These are phyloP conservation scores for Penicilliopsis zonata DNA, from an alignment of 495 filamentous ascomycete genomes.

Conservation along the genomic window DNA sequence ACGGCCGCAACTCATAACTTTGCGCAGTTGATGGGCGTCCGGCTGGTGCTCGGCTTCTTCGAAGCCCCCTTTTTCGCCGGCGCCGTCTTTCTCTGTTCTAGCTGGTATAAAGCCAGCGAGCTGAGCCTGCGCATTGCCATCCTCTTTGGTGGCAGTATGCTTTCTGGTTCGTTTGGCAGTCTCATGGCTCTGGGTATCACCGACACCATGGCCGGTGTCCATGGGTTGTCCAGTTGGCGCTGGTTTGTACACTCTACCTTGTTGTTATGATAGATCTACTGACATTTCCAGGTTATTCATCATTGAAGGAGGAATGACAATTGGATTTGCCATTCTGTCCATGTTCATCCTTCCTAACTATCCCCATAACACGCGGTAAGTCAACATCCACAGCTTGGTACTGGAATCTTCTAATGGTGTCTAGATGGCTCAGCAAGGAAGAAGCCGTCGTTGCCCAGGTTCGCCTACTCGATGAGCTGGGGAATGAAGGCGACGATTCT, in stretches of 20 bases:
- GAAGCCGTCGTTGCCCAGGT: conserved; percentile 57
- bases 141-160: conserved; percentile 36
- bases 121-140: conserved; percentile 36
- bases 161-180: conserved; percentile 56
- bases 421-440: conserved; percentile 54
- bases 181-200: conserved; percentile 43
- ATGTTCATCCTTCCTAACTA: conserved; percentile 65
- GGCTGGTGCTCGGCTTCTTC: conserved; percentile 61
- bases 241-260: too few species aligned
- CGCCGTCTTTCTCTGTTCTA: conserved; percentile 35
- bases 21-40: conserved; percentile 48
- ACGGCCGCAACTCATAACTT: conserved; percentile 48
- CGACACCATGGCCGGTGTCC: conserved; percentile 24
- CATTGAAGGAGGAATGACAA: conserved; percentile 58
- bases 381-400: too few species aligned
- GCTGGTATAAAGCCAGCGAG: conserved; percentile 40
- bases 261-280: too few species aligned
- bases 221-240: conserved; percentile 41
- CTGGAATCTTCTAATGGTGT: too few species aligned
- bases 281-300: too few species aligned
- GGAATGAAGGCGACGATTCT: conserved; percentile 50
- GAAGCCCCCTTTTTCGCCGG: conserved; percentile 38
- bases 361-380: conserved; percentile 72
- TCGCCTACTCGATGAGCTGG: conserved; percentile 67
- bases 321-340: conserved; percentile 38